These are phyloP conservation scores for Ogataea kodamae DNA, from an alignment of 805 yeast species.

Conservation along the genomic window DNA sequence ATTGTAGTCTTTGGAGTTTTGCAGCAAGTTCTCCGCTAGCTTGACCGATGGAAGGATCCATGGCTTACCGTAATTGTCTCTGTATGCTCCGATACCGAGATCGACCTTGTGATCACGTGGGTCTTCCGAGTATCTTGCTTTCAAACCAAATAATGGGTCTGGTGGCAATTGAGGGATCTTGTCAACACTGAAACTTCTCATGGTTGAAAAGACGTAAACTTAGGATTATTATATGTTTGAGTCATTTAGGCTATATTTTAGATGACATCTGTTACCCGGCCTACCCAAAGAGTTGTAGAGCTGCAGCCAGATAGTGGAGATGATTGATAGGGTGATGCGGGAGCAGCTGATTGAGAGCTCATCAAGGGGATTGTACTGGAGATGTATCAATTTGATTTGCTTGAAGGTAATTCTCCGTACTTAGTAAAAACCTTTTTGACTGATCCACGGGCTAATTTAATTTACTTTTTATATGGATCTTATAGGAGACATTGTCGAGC, in stretches of 20 bases:
- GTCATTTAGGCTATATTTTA: too few relatives aligned
- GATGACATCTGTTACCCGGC: too few relatives aligned
- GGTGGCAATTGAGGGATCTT: constrained; percentile 67
- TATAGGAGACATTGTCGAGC: constrained; percentile 71
- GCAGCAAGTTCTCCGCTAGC: constrained; percentile 65
- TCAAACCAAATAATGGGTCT: constrained; percentile 83
- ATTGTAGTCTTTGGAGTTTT: constrained; percentile 57
- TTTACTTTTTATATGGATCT: constrained; percentile 48
- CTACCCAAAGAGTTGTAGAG: too few relatives aligned
- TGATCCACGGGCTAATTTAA: constrained; percentile 1
- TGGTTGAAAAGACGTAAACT: too few relatives aligned
- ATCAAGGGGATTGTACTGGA: too few relatives aligned
- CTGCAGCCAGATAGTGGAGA: too few relatives aligned
- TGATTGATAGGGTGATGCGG: too few relatives aligned
- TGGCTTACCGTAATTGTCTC: constrained; percentile 86
- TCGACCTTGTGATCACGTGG: constrained; percentile 68
- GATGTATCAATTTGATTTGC: too few relatives aligned
- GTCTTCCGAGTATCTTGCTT: constrained; percentile 61
- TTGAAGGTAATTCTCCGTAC: too few relatives aligned
- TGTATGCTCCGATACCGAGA: constrained; percentile 89
- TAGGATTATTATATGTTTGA: too few relatives aligned
- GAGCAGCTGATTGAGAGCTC: too few relatives aligned
- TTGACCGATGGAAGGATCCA: constrained; percentile 80
- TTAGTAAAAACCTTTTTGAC: too few relatives aligned
- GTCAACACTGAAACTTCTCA: constrained; percentile 26